A percentile compares a stretch with the other conserved stretches of the same genome.
phyloP scores from a whole-genome alignment of 2,329 filamentous ascomycete species.

The Cladosporium sp. region DNA sequence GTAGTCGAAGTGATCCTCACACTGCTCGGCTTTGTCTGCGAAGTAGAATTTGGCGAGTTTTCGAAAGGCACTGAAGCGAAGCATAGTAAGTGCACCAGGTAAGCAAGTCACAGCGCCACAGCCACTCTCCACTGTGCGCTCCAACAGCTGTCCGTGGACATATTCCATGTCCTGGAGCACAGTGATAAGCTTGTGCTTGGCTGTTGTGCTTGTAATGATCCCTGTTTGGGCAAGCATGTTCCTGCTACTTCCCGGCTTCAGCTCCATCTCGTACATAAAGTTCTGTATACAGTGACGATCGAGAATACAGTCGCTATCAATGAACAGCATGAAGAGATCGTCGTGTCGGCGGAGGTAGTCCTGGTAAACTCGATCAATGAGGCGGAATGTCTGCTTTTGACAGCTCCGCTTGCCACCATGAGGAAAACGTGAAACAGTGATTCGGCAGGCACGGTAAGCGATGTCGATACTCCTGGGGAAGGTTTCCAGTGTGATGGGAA shows the following conservation, averaged over 20 bases:
- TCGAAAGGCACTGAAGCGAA: constrained; percentile 93
- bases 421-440: constrained; percentile 88
- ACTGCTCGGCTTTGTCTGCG: constrained; percentile 92
- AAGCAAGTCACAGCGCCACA: constrained; percentile 94
- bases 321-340: constrained; percentile 92
- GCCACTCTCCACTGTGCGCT: constrained; percentile 90
- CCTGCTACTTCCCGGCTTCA: constrained; percentile 86
- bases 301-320: constrained; percentile 94
- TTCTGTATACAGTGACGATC: constrained; percentile 92
- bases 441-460: constrained; percentile 74
- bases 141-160: constrained; percentile 93
- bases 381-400: constrained; percentile 87
- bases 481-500: constrained; percentile 71
- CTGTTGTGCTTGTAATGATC: constrained; percentile 91
- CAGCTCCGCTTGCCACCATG: constrained; percentile 93
- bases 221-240: constrained; percentile 98
- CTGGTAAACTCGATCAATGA: constrained; percentile 90
- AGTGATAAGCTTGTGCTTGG: constrained; percentile 85
- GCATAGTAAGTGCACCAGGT: constrained; percentile 90
- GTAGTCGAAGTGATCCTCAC: constrained; percentile 94
- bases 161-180: constrained; percentile 98
- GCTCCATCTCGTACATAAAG: constrained; percentile 98
- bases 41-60: constrained; percentile 99
- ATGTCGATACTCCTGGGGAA: constrained; percentile 93
- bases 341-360: constrained; percentile 85